Base-by-base conservation (phyloP, 257 asterid species). In the Solanum dulcamara region DNA sequence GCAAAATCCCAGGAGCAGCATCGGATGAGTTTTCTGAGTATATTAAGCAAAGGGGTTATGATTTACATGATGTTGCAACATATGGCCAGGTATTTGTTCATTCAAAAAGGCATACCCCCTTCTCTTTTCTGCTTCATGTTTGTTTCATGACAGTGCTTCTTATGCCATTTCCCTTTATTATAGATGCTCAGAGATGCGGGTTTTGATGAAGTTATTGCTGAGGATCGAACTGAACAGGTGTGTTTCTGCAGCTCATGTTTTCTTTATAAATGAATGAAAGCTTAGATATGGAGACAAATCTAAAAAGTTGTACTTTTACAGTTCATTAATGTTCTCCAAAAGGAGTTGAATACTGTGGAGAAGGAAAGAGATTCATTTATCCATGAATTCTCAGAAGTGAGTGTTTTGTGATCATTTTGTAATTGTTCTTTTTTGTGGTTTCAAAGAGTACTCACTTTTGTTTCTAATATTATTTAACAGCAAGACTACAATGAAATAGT, bases 151-250 rank as follows among this genome's bases (percentile, higher is more conserved):
- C 38, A 26, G 17, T 75, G 15, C 7, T 75, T 75, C 57, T 51
- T 72, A 26, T 53, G 44, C 81, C 40, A 15, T 84, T 85, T 80
- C 3, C 48, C 50, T 86, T 85, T 46, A 60, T 67, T 64, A 40
- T 89, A 97, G 99, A 97, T 97, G 98, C 98, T 97, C 60, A 85
- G 88, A 57, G 97, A 94, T 90, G 98, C 98, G 80, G 99, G 98
- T 83, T 97, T 95, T 85, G 88, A 80, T 51, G 96, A 94, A 53
- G 99, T 97, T 59, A 82, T 90, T 90, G 97, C 97, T 55, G 98
- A 95, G 91, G 98, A 97, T 89, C 94, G 97, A 86, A 93, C 99
- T 71, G 93, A 91, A 75, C 98, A 97, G 98, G 99, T 97, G 55
- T 24, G 86, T 62, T 62, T 20, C 50, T 22, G 83, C 26, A 46